phyloP scores from a whole-genome alignment of 805 yeast species.

The Spathaspora passalidarum region DNA sequence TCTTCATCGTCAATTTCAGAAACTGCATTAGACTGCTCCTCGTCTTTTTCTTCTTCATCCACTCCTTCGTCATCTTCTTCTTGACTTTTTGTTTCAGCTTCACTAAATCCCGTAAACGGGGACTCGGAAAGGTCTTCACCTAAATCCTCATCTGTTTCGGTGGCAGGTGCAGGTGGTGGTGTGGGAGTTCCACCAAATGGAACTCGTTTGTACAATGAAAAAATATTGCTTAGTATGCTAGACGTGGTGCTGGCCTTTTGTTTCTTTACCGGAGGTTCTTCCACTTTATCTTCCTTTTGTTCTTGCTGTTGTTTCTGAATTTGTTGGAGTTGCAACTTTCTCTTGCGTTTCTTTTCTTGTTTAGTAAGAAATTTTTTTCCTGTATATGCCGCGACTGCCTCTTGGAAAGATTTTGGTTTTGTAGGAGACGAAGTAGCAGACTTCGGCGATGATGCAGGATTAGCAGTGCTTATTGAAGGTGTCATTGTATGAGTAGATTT shows the following conservation, averaged over 20 bases:
- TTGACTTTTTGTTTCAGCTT: conserved; percentile 14
- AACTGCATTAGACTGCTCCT: conserved; percentile 1
- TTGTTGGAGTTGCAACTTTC: conserved; percentile 4
- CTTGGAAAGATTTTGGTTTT: conserved; percentile 51
- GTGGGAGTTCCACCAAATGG: conserved; percentile 5
- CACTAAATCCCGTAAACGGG: conserved; percentile 12
- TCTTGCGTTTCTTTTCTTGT: conserved; percentile 32
- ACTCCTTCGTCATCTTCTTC: conserved; percentile 15
- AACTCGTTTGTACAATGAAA: not conserved
- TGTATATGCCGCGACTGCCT: conserved; percentile 56
- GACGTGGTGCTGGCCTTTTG: conserved; percentile 1
- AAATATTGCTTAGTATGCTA: conserved; percentile 1
- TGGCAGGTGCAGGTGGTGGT: not conserved
- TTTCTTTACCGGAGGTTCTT: conserved; percentile 10
- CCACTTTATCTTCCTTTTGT: conserved; percentile 25
- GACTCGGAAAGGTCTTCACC: conserved; percentile 21
- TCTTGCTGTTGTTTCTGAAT: conserved; percentile 15
- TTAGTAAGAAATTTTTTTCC: conserved; percentile 52
- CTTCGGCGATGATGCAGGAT: not conserved
- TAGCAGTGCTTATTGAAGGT: not conserved
- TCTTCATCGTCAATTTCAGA: conserved; percentile 8
- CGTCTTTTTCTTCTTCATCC: conserved; percentile 15
- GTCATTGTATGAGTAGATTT: not conserved
- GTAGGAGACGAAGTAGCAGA: not conserved
- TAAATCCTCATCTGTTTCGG: conserved; percentile 5